These are phyloP conservation scores for Babesia sp. DNA, from an alignment of 169 alveolate species.

Conservation along the genomic window DNA sequence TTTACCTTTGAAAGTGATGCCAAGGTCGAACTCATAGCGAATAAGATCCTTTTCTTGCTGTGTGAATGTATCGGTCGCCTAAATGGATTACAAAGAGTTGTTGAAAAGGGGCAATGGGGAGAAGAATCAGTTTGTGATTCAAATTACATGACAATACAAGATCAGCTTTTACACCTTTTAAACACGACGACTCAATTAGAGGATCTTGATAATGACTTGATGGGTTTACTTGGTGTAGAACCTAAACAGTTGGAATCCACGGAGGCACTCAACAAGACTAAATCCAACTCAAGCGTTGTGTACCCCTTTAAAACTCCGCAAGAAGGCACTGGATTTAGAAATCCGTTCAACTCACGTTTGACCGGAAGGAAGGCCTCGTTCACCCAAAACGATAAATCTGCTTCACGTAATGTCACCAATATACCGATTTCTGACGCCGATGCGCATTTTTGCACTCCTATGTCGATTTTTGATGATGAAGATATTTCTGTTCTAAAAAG, in stretches of 20 bases:
- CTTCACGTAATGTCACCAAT: neutral
- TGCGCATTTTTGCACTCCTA: constrained; percentile 15
- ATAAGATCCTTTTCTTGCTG: constrained; percentile 20
- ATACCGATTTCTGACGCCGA: constrained; percentile 1
- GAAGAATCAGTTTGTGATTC: constrained; percentile 21
- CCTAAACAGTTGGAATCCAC: neutral
- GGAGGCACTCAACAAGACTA: neutral
- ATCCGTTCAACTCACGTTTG: neutral
- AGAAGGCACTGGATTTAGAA: neutral
- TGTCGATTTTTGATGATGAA: constrained; percentile 22
- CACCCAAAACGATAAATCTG: neutral
- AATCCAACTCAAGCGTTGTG: neutral
- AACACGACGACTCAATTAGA: constrained; percentile 4
- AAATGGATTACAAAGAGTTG: constrained; percentile 15
- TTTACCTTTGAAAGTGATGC: constrained; percentile 30
- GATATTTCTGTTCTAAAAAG: constrained; percentile 19
- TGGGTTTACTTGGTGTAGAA: neutral
- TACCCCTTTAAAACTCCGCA: neutral
- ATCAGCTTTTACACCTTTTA: constrained; percentile 7
- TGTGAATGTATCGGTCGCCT: constrained; percentile 39
- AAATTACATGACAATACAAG: constrained; percentile 12
- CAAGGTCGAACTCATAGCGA: constrained; percentile 12
- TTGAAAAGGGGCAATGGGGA: constrained; percentile 15
- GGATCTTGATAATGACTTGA: constrained; percentile 10
- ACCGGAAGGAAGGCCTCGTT: neutral